phyloP scores from a whole-genome alignment of 2,329 filamentous ascomycete genomes.

The Bipolaris cookei region DNA sequence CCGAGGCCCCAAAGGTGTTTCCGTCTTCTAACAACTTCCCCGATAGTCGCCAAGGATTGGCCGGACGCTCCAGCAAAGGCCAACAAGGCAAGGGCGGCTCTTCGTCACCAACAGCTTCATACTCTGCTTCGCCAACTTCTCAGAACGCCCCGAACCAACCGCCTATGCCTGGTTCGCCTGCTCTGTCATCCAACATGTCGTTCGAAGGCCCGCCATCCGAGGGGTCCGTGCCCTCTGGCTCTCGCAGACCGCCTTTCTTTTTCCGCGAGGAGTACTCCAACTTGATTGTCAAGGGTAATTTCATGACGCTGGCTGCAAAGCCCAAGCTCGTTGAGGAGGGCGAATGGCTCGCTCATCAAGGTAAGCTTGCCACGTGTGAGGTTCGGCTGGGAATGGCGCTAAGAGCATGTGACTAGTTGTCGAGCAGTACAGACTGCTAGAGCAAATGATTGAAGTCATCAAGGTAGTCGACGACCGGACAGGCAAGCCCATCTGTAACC shows the following conservation, averaged over 20 bases:
- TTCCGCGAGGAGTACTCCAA: constrained; percentile 76
- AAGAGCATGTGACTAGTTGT: constrained; percentile 67
- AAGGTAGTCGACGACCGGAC: constrained; percentile 82
- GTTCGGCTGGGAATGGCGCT: constrained; percentile 15
- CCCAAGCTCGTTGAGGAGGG: constrained; percentile 92
- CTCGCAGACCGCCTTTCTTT: constrained; percentile 75
- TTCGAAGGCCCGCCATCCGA: constrained; percentile 62
- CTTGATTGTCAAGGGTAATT: constrained; percentile 95
- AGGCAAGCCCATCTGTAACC: constrained; percentile 80
- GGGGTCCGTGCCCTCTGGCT: constrained; percentile 53
- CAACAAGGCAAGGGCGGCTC: constrained; percentile 48
- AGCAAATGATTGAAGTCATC: constrained; percentile 87
- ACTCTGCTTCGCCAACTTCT: constrained; percentile 45
- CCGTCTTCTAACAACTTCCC: constrained; percentile 32
- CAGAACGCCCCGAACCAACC: constrained; percentile 43
- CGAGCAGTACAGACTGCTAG: constrained; percentile 87
- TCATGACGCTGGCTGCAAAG: constrained; percentile 91
- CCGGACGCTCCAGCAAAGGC: constrained; percentile 52
- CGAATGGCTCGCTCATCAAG: constrained; percentile 95
- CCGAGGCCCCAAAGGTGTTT: constrained; percentile 20
- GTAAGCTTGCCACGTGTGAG: constrained; percentile 55
- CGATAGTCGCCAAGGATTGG: constrained; percentile 52
- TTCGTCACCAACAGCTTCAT: constrained; percentile 46
- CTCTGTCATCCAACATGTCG: constrained; percentile 60
- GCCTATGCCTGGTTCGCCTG: constrained; percentile 46